Base-by-base conservation (phyloP, 2,329 filamentous ascomycete genomes). In the Neonectria magnoliae region DNA sequence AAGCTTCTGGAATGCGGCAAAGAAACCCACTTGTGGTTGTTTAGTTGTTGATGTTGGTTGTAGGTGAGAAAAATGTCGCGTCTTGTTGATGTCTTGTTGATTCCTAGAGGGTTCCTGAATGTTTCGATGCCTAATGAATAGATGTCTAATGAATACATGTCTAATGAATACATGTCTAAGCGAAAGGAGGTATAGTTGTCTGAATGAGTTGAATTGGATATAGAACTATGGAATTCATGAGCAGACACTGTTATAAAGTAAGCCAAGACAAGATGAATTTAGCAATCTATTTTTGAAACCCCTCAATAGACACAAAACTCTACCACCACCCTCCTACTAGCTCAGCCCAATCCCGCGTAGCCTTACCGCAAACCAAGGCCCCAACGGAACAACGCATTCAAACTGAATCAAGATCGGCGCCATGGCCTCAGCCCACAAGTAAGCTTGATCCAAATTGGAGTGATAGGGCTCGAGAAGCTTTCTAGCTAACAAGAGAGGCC, bases 201-300 rank as follows among this genome's bases (percentile, higher is more conserved):
- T 38, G 36, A 8, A 38, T 8, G 55, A 18, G 38, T 4, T 25
- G 20, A 25, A 42, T 41, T 60, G 36, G 57, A 48, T 60, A 29
- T 7, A 3, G 22, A 54, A 29, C 22, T 22, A 5, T 6, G 11
- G 7, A 11, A 4, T 31, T 16, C 29, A 41, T 42, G 57, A 25
- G 36, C 51, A 38, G 20, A 27, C 50, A 11, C 20, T 18, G 42
- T 55, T 60, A 54, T 60, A 60, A 31, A 33, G 16, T 3, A 53
- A 31, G 18, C 14, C 29, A 2, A 20, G 14, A 4, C 29, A 33
- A 14, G 8, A 10, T 18, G n/a, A 22, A 33, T 27, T 7, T 11
- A 2, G 20, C 10, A 22, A 18, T 55, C 57, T 55, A 48, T 60
- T 55, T 60, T 57, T 20, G 31, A 36, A 22, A 41, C 42, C 18